phyloP scores from a whole-genome alignment of 169 alveolate genomes.

The Eimeria tenella region DNA sequence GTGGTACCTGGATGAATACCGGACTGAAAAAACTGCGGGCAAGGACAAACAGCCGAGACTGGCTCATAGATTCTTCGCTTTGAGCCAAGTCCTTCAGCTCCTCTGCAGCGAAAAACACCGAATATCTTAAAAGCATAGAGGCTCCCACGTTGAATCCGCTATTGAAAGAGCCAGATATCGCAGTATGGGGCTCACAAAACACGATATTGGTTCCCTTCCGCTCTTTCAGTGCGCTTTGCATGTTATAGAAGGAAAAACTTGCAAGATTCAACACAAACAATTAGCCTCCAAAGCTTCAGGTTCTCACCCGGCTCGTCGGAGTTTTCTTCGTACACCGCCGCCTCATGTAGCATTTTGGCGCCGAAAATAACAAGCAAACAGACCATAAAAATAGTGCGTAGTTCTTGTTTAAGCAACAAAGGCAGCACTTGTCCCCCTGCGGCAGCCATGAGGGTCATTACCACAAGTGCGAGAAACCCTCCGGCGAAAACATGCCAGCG shows the following conservation, averaged over 20 bases:
- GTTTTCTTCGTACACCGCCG: neutral
- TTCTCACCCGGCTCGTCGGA: constrained; percentile 11
- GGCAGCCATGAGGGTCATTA: constrained; percentile 82
- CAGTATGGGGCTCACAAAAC: neutral
- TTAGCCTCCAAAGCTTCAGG: too few relatives aligned
- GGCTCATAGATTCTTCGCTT: neutral
- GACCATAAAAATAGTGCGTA: neutral
- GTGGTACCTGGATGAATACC: neutral
- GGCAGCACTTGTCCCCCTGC: constrained; percentile 62
- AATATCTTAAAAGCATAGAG: neutral
- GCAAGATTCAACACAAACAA: too few relatives aligned
- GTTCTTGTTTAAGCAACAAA: constrained; percentile 10
- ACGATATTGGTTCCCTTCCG: neutral
- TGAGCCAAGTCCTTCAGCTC: constrained; percentile 1
- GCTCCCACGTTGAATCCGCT: neutral
- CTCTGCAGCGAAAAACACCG: constrained; percentile 2
- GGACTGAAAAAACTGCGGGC: constrained; percentile 16
- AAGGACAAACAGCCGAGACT: neutral
- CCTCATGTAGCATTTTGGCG: constrained; percentile 46
- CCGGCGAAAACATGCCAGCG: constrained; percentile 81
- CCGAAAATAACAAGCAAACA: constrained; percentile 63
- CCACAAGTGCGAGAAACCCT: constrained; percentile 82
- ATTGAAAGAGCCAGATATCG: too few relatives aligned
- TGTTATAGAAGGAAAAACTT: too few relatives aligned
- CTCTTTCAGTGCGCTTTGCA: neutral